Conservation (phyloP, 805 yeast genomes). For the Wickerhamomyces bisporus region DNA sequence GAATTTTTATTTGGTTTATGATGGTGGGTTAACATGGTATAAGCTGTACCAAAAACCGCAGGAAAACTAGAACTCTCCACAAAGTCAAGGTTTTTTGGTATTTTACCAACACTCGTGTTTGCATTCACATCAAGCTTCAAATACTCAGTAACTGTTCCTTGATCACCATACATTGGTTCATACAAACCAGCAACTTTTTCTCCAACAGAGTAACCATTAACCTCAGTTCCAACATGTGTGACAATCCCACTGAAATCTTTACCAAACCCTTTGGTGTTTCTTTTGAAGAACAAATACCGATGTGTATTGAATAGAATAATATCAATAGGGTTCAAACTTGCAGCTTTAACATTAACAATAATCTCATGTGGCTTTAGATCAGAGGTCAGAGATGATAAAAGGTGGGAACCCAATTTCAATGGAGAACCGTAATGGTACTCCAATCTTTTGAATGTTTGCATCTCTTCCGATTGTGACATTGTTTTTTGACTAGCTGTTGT, state of each 20-base stretch:
- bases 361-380: conserved; percentile 34
- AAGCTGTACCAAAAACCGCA: conserved; percentile 61
- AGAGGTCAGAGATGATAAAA: conserved; percentile 22
- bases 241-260: conserved; percentile 52
- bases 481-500: not conserved
- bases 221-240: conserved; percentile 42
- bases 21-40: conserved; percentile 27
- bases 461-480: too few species aligned
- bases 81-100: conserved; percentile 37
- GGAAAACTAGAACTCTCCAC: conserved; percentile 61
- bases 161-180: conserved; percentile 17
- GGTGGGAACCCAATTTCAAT: conserved; percentile 5
- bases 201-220: conserved; percentile 38
- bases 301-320: conserved; percentile 34
- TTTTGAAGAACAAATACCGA: conserved; percentile 22
- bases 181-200: conserved; percentile 48
- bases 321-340: conserved; percentile 57
- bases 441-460: conserved; percentile 8
- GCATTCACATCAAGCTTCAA: conserved; percentile 34
- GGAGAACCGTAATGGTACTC: conserved; percentile 14
- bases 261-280: conserved; percentile 35
- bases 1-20: conserved; percentile 37
- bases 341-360: conserved; percentile 42
- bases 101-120: conserved; percentile 28
- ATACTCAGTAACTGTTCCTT: conserved; percentile 46